Base-by-base conservation (phyloP, 2,329 filamentous ascomycete genomes). In the Fusarium sp. region DNA sequence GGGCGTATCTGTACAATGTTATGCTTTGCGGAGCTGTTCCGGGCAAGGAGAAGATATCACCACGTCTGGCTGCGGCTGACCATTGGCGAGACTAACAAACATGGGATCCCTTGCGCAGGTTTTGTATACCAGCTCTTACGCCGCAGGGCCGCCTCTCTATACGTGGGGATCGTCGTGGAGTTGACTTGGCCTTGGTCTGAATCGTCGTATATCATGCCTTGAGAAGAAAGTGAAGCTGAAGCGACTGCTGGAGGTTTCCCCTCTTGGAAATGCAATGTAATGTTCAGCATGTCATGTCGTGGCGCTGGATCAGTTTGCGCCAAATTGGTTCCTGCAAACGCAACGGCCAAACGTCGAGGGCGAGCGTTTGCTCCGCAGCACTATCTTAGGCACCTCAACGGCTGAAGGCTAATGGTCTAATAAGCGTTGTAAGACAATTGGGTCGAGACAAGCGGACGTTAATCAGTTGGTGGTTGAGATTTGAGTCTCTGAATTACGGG, bases 281-380 rank as follows among this genome's bases (percentile, higher is more conserved):
- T 48, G 42, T 31, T 25, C 21, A 54, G 39, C 43, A 31, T n/a
- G 12, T 30, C 59, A 31, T n/a, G 18, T 21, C 64, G 53, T 54
- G 43, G 49, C 52, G 34, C 49, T 67, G 59, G 28, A 54, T 46
- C 46, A 67, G 61, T 58, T 57, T 34, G n/a, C 25, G 48, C 30
- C 48, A 25, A 48, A 39, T 42, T 57, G 53, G 53, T 54, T 60
- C 56, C 58, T 62, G 58, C 66, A 62, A 70, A 64, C 62, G 54
- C 45, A 74, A 74, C 72, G 68, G 63, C 67, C 62, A 55, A 72
- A 53, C 58, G 65, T 72, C 63, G 23, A 45, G 50, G 53, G 45
- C 50, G 43, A 56, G 30, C 48, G 25, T 48, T 68, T 60, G 46
- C 59, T 69, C 69, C 58, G 58, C 58, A 54, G 52, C 41, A 41